These are phyloP conservation scores for Gentiana macrophylla DNA, from an alignment of 257 asterid genomes.

Conservation along the genomic window DNA sequence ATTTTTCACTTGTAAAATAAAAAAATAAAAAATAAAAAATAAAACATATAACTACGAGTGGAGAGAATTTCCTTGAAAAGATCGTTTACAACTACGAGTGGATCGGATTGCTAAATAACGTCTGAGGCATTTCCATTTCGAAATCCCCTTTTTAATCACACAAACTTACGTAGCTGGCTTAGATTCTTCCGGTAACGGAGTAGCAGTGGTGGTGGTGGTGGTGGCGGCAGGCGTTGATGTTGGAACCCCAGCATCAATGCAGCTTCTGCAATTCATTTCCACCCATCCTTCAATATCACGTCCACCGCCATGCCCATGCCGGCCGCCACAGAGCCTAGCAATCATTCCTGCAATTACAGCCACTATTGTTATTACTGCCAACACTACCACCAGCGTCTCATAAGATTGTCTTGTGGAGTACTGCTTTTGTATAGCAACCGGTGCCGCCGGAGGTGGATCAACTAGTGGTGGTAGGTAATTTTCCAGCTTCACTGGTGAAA, in stretches of 20 bases:
- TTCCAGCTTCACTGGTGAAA: not conserved
- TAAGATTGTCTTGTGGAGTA: conserved; percentile 50
- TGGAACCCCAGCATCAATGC: conserved; percentile 19
- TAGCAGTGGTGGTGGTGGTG: not conserved
- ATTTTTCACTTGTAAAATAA: no score
- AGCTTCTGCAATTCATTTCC: conserved; percentile 43
- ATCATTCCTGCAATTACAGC: conserved; percentile 67
- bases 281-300: conserved; percentile 83
- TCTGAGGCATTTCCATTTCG: no score
- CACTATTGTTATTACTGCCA: conserved; percentile 64
- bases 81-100: no score
- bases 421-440: conserved; percentile 18
- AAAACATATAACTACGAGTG: no score
- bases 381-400: conserved; percentile 72
- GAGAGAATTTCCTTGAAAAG: no score
- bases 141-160: no score
- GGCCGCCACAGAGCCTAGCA: conserved; percentile 73
- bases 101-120: no score
- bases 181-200: conserved; percentile 12
- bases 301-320: conserved; percentile 62
- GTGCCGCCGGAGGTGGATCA: conserved; percentile 38
- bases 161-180: no score
- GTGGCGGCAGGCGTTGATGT: conserved; percentile 6
- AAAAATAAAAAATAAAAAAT: no score
- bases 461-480: conserved; percentile 69